Evolutionary conservation across 2,329 filamentous ascomycete species (phyloP).

Genomic region (Talaromyces rugulosus): DNA sequence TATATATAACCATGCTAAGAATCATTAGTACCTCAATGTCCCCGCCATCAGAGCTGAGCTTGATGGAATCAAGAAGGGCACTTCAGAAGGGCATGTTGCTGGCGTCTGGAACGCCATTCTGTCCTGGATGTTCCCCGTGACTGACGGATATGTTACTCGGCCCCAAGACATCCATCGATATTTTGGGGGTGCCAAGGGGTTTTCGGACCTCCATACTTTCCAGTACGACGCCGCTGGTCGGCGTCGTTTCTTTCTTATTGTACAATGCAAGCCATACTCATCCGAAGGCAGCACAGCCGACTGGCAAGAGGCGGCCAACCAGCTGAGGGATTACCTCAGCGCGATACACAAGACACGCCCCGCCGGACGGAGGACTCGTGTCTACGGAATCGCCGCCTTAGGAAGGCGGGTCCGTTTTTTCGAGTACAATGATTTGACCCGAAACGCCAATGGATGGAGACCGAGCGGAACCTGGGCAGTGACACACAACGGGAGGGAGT

Average conservation of each 20-base stretch:
- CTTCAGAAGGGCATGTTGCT: neutral
- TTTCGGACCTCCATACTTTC: neutral
- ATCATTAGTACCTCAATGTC: neutral
- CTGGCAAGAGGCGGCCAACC: neutral
- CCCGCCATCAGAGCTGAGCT: neutral
- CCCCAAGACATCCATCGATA: neutral
- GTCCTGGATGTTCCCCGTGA: neutral
- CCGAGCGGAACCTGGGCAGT: rapidly evolving
- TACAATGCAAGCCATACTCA: neutral
- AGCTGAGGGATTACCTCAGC: neutral
- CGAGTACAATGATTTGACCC: neutral
- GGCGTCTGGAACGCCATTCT: neutral
- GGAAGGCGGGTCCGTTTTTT: neutral
- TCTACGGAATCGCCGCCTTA: neutral
- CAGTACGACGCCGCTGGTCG: neutral
- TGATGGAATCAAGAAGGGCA: neutral
- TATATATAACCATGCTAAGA: neutral
- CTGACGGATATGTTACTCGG: neutral
- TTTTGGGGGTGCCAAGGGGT: neutral
- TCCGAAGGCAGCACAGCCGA: neutral
- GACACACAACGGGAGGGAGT: neutral
- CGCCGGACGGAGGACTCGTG: neutral
- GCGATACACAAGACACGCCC: neutral
- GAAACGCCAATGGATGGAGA: neutral
- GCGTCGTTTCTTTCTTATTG: neutral